Conservation (phyloP, 495 filamentous ascomycete species). For the Zalerion maritima region DNA sequence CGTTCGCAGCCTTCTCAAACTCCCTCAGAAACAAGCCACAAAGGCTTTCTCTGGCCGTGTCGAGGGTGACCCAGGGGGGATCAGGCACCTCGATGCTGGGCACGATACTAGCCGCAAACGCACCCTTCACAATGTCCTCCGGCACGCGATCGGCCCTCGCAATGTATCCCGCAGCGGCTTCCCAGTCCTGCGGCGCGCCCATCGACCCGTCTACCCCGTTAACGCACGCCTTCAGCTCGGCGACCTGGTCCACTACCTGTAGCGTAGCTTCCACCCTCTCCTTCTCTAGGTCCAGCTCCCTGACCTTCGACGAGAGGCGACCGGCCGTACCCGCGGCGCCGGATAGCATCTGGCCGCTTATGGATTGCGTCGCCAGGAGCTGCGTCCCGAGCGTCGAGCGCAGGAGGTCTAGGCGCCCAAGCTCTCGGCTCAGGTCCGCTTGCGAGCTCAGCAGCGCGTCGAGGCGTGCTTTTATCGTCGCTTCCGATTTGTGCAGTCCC, state of each 20-base stretch:
- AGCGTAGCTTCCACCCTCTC: conserved; percentile 77
- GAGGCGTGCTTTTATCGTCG: conserved; percentile 57
- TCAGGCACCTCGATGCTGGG: conserved; percentile 93
- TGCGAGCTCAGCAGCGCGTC: conserved; percentile 62
- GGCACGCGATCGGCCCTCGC: conserved; percentile 71
- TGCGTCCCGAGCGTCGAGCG: conserved; percentile 81
- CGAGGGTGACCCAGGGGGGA: conserved; percentile 71
- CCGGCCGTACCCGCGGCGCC: conserved; percentile 72
- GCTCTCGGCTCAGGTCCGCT: conserved; percentile 65
- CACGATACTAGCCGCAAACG: conserved; percentile 87
- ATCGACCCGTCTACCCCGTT: conserved; percentile 90
- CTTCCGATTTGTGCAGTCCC: conserved; percentile 60
- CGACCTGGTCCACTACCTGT: conserved; percentile 86
- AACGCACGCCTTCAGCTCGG: conserved; percentile 90
- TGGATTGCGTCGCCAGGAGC: conserved; percentile 63
- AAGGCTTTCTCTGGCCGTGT: conserved; percentile 71
- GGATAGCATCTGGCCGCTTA: conserved; percentile 80
- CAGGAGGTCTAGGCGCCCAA: conserved; percentile 77
- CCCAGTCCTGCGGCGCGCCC: conserved; percentile 98
- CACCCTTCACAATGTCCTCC: conserved; percentile 57
- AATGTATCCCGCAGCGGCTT: conserved; percentile 82
- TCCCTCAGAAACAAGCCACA: conserved; percentile 84
- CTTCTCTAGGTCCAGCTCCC: conserved; percentile 77
- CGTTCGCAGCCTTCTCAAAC: conserved; percentile 82
- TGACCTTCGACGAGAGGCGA: conserved; percentile 72